phyloP scores from a whole-genome alignment of 1,284 basidiomycete genomes.

The Rhodotorula sp. region DNA sequence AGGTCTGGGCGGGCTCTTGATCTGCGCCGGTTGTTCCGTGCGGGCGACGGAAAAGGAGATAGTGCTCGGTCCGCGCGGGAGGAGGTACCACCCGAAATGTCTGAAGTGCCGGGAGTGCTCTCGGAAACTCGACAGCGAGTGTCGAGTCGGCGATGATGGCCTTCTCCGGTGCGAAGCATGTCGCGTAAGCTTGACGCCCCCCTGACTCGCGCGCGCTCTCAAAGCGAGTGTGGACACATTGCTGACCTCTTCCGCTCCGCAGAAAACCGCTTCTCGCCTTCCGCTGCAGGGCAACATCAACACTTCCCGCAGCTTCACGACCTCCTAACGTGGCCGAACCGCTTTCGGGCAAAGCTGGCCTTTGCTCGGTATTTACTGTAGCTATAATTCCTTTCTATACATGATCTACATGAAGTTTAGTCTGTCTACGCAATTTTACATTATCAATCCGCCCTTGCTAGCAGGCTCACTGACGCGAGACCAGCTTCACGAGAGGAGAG shows the following conservation, averaged over 20 bases:
- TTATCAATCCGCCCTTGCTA: not conserved
- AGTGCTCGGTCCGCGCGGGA: constrained; percentile 17
- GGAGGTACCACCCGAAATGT: constrained; percentile 31
- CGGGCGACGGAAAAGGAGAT: constrained; percentile 35
- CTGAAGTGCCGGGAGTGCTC: constrained; percentile 26
- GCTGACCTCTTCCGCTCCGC: too few relatives aligned
- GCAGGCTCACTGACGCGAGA: too few relatives aligned
- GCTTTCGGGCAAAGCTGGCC: not conserved
- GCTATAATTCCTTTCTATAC: not conserved
- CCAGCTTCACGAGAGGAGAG: constrained; percentile 2
- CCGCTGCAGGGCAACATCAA: not conserved
- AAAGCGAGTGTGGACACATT: too few relatives aligned
- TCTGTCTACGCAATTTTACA: not conserved
- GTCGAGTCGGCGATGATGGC: constrained; percentile 18
- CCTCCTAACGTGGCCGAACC: not conserved
- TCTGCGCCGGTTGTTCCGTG: constrained; percentile 31
- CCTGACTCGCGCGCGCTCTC: too few relatives aligned
- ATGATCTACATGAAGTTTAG: not conserved
- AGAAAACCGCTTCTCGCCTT: not conserved
- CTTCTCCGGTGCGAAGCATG: constrained; percentile 34
- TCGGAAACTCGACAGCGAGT: constrained; percentile 30
- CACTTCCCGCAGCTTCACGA: not conserved
- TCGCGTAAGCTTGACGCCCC: constrained; percentile 7
- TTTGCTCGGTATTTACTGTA: not conserved
- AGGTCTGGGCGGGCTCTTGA: constrained; percentile 30